Evolutionary conservation across 2,329 filamentous ascomycete species (phyloP).

Genomic region (Orbilia oligospora): DNA sequence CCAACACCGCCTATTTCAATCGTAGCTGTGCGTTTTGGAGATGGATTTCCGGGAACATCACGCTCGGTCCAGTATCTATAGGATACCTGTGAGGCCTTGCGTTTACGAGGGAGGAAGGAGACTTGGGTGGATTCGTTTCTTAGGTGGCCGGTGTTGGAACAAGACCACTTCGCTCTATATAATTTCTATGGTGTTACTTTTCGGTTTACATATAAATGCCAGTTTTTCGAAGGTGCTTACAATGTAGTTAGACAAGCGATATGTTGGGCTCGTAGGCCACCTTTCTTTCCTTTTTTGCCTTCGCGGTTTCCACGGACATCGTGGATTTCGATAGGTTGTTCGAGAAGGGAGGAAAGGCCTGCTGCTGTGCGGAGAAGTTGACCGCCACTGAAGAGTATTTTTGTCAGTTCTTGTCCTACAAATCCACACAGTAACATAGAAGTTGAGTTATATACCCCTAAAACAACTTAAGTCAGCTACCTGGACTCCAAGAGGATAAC

Average conservation of each 20-base stretch:
- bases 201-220: neutral
- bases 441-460: constrained; percentile 13
- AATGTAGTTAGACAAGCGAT: constrained; percentile 70
- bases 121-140: constrained; percentile 71
- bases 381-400: constrained; percentile 72
- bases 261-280: constrained; percentile 76
- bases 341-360: constrained; percentile 72
- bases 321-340: constrained; percentile 71
- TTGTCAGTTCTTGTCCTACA: neutral
- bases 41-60: constrained; percentile 63
- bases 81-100: constrained; percentile 4
- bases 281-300: constrained; percentile 66
- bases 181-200: neutral
- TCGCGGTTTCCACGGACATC: constrained; percentile 73
- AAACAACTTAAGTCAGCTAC: neutral
- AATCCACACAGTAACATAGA: neutral
- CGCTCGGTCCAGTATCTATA: constrained; percentile 65
- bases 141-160: constrained; percentile 69
- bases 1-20: constrained; percentile 71
- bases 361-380: constrained; percentile 74
- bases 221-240: constrained; percentile 20
- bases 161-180: constrained; percentile 50
- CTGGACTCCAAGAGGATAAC: neutral
- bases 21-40: constrained; percentile 47
- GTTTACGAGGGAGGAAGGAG: constrained; percentile 61